phyloP scores from a whole-genome alignment of 176 grass and related monocot species.

The Paspalum notatum region DNA sequence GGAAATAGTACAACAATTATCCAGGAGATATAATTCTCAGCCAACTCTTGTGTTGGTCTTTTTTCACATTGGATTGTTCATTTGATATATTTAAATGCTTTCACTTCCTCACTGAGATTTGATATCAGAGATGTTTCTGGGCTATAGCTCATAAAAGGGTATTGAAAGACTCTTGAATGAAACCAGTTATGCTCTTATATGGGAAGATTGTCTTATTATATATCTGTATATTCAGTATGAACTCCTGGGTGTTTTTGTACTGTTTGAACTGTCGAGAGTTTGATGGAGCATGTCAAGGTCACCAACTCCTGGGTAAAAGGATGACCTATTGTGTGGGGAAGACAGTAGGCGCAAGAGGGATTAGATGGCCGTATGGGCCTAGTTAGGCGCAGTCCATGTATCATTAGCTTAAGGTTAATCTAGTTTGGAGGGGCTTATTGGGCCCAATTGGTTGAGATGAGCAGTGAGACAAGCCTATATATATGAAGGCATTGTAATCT shows the following conservation, averaged over 20 bases:
- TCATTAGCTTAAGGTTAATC: too few relatives aligned
- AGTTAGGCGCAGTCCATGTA: too few relatives aligned
- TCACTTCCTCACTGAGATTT: constrained; percentile 3
- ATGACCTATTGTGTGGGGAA: too few relatives aligned
- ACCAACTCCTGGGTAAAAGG: background rate
- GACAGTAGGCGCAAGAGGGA: too few relatives aligned
- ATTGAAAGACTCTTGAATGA: background rate
- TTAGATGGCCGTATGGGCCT: too few relatives aligned
- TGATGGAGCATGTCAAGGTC: background rate
- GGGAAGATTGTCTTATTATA: too few relatives aligned
- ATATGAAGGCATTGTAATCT: too few relatives aligned
- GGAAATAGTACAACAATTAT: background rate
- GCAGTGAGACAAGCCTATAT: too few relatives aligned
- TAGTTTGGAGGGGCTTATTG: too few relatives aligned
- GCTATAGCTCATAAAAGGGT: background rate
- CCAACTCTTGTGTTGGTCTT: background rate
- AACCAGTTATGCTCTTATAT: background rate
- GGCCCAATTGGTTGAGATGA: too few relatives aligned
- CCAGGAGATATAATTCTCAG: constrained; percentile 2
- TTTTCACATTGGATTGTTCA: background rate
- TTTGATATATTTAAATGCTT: background rate
- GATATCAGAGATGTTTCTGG: background rate
- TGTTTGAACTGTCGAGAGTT: background rate
- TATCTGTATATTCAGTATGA: background rate
- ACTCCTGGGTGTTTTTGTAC: background rate